A percentile compares a stretch with the other conserved stretches of the same genome.
These are phyloP conservation scores for Forsythia suspensa DNA, from an alignment of 257 asterid genomes.

Conservation along the genomic window DNA sequence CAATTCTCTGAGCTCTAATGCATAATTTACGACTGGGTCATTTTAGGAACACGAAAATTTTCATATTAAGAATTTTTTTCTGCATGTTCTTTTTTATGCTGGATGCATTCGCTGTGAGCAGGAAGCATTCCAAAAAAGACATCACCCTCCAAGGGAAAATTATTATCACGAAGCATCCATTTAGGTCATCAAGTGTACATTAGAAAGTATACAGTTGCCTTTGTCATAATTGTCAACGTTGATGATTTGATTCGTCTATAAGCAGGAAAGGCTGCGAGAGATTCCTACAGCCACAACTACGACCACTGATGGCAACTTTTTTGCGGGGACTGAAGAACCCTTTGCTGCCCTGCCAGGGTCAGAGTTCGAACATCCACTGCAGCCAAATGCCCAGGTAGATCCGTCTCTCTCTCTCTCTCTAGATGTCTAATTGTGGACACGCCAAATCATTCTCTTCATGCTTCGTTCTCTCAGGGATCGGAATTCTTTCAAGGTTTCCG, in stretches of 20 bases:
- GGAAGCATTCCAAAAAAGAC: background rate
- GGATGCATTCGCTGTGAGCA: background rate
- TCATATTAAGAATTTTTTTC: constrained; percentile 1
- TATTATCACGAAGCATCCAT: background rate
- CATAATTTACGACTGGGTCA: background rate
- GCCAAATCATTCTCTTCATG: constrained; percentile 15
- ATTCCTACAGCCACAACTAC: constrained; percentile 75
- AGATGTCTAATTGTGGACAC: constrained; percentile 13
- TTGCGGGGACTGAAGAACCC: constrained; percentile 63
- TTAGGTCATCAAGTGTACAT: constrained; percentile 2
- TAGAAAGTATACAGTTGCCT: constrained; percentile 11
- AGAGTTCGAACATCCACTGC: constrained; percentile 65
- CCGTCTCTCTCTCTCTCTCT: constrained; percentile 9
- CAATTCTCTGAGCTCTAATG: background rate
- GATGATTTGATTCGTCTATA: constrained; percentile 21
- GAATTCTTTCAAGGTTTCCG: constrained; percentile 84
- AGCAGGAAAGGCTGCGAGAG: constrained; percentile 90
- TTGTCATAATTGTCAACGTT: background rate
- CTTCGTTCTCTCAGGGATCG: constrained; percentile 58
- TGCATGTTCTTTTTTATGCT: constrained; percentile 1
- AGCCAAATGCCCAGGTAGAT: constrained; percentile 75
- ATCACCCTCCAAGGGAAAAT: background rate
- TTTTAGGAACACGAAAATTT: background rate
- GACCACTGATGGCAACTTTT: constrained; percentile 59
- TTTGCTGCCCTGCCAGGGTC: constrained; percentile 80